Percentiles rank a stretch among this genome's conserved stretches.
Conservation (phyloP, 1,139 yeast species). For the Debaryomyces psychrophilus region DNA sequence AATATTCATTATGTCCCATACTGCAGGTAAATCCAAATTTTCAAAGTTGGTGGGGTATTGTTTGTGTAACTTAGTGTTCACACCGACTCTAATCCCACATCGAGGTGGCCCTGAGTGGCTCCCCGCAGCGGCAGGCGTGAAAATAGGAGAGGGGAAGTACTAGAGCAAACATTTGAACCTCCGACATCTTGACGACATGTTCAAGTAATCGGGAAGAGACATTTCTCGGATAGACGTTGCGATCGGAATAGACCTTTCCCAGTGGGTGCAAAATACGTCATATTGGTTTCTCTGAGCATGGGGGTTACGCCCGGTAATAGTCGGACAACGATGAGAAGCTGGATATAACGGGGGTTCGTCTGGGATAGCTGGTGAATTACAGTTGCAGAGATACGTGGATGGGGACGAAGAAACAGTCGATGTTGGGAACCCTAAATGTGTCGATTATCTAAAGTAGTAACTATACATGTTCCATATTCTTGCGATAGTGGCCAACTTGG, state of each 20-base stretch:
- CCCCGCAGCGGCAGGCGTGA: slow-evolving; percentile 5
- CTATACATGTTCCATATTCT: slow-evolving; percentile 63
- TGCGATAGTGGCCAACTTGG: slow-evolving; percentile 47
- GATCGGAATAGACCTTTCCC: no score
- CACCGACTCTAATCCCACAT: background rate
- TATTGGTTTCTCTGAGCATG: no score
- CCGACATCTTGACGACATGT: background rate
- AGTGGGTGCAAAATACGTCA: background rate
- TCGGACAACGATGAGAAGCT: no score
- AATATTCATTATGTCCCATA: slow-evolving; percentile 5
- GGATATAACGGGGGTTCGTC: no score
- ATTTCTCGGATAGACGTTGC: no score
- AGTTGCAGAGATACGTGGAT: no score
- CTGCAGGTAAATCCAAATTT: slow-evolving; percentile 1
- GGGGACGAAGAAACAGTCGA: no score
- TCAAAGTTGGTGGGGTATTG: slow-evolving; percentile 4
- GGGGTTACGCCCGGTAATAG: background rate
- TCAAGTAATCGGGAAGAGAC: background rate
- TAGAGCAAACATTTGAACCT: background rate
- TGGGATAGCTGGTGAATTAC: background rate
- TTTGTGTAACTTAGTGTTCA: slow-evolving; percentile 5
- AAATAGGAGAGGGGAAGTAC: background rate
- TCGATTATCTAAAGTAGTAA: slow-evolving; percentile 31
- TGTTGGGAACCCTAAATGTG: background rate
- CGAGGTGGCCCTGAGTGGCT: background rate